A percentile compares a stretch with the other conserved stretches of the same genome.
phyloP scores from a whole-genome alignment of 1,284 basidiomycete genomes.

The Ganoderma multipileum region DNA sequence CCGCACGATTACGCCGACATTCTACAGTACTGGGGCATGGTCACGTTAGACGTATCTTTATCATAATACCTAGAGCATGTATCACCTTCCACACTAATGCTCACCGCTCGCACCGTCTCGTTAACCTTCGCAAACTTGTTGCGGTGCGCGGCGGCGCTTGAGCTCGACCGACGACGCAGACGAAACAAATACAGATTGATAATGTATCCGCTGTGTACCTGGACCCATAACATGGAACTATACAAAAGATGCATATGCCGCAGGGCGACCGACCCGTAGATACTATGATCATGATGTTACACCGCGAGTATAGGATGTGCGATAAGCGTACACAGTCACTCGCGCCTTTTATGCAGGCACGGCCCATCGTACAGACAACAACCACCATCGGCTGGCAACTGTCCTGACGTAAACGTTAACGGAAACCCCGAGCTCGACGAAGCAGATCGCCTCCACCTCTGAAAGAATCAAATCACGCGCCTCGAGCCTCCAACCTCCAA shows the following conservation, averaged over 20 bases:
- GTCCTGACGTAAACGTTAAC: neutral
- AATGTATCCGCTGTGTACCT: neutral
- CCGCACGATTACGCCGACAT: neutral
- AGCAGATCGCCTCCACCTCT: neutral
- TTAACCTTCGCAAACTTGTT: neutral
- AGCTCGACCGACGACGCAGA: neutral
- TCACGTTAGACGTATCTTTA: neutral
- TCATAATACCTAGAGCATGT: neutral
- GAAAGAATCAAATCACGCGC: neutral
- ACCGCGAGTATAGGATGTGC: slow-evolving; percentile 1
- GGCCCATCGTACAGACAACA: slow-evolving; percentile 1
- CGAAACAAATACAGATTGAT: neutral
- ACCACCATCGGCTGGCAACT: neutral
- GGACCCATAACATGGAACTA: neutral
- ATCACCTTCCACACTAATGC: neutral
- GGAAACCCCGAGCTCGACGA: neutral
- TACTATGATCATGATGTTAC: neutral
- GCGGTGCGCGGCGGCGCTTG: neutral
- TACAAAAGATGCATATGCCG: neutral
- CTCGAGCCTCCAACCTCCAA: neutral
- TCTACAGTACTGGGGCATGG: neutral
- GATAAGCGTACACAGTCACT: neutral
- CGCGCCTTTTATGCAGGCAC: neutral
- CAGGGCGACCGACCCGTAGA: neutral
- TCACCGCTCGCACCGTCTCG: neutral